Evolutionary conservation across 768 basidiomycete genomes (phyloP).

Genomic region (Psilocybe cubensis): DNA sequence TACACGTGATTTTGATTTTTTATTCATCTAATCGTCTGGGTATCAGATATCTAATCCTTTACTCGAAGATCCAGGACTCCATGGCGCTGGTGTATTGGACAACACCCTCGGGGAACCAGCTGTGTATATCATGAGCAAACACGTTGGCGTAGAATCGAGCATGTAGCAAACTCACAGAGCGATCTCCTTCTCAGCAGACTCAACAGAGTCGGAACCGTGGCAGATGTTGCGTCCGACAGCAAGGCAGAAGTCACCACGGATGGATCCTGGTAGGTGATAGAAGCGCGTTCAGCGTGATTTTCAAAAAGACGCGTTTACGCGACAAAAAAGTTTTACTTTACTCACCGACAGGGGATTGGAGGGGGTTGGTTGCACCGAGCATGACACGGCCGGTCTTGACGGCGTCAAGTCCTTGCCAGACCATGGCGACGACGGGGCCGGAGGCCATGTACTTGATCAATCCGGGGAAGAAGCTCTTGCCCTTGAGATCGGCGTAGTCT

Average conservation of each 20-base stretch:
- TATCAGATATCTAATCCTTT: constrained; percentile 27
- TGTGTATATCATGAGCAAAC: constrained; percentile 31
- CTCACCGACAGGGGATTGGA: constrained; percentile 83
- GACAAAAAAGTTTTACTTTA: constrained; percentile 11
- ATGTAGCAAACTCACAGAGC: constrained; percentile 61
- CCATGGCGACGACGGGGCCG: constrained; percentile 95
- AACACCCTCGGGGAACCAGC: constrained; percentile 92
- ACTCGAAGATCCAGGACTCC: constrained; percentile 83
- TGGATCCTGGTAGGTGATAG: constrained; percentile 72
- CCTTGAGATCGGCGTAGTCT: constrained; percentile 97
- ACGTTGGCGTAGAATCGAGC: neutral
- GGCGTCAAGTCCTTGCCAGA: constrained; percentile 92
- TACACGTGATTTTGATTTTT: constrained; percentile 22
- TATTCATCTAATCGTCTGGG: constrained; percentile 16
- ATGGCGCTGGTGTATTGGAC: constrained; percentile 69
- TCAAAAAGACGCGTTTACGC: neutral
- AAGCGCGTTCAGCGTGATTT: constrained; percentile 2
- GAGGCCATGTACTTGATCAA: constrained; percentile 95
- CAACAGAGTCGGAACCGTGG: constrained; percentile 89
- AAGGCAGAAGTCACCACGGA: constrained; percentile 94
- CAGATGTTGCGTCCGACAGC: constrained; percentile 95
- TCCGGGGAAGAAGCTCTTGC: constrained; percentile 95
- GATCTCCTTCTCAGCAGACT: constrained; percentile 94
- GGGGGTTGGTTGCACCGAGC: constrained; percentile 97
- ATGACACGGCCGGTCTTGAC: constrained; percentile 95